Evolutionary conservation across 106 monocot genomes (phyloP), one percentile per base, ranked within the genome.

Genomic region (Narthecium ossifragum): DNA sequence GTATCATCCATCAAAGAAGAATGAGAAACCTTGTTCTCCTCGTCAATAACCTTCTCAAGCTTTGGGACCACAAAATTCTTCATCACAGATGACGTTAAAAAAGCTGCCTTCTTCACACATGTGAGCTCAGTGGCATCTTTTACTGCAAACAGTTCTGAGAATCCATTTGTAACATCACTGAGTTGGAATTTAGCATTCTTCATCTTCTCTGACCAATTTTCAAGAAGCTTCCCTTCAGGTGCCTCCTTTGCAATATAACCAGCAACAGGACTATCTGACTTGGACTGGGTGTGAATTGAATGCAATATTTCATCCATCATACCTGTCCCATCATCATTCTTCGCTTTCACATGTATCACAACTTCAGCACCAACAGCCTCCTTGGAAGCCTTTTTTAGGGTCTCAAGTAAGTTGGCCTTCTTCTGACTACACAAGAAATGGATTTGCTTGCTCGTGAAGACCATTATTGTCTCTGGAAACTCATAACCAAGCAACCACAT

Each of bases 391-490:
- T 71, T 68, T 54, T 73, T 86, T 0, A 96, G 60, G 51, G 83
- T 83, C 39, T 73, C 83, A 12, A 96, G 86, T 46, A 96, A 70
- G 20, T 25, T 60, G 11, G 83, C 89, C 59, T 96, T 96, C 86
- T 96, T 90, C 46, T 73, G 86, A 33, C 80, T 89, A 64, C 86
- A 96, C 24, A 96, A 66, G 45, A 90, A 86, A 72, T 96, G 90
- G 25, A 96, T 90, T 65, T 86, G 73, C 70, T 74, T 86, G 67
- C 50, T 74, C 80, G 81, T 80, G 62, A 96, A 96, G 55, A 96
- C 83, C 86, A 96, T 96, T 20, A 96, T 74, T 25, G 96, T 90
- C 62, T 96, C 90, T 8, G 96, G 90, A 60, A 96, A 96, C 58
- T 96, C 96, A 66, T 96, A 96, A 18, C 96, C 90, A 34, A 96